Base-by-base conservation (phyloP, 768 basidiomycete genomes). In the Exsudoporus frostii region DNA sequence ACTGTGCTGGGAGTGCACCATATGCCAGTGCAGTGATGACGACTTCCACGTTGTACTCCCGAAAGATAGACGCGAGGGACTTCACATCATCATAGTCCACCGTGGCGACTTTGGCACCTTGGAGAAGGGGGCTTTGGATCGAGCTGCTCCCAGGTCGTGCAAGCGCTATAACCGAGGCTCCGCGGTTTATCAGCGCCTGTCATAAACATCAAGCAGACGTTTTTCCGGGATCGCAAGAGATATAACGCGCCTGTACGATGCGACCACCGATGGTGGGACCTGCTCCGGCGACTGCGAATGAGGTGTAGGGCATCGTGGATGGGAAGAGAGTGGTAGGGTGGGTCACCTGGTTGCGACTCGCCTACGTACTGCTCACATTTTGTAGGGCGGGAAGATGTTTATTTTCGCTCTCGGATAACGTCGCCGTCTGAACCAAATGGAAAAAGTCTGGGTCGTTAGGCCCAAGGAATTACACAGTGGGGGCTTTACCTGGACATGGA, bases 251-350 rank as follows among this genome's bases (percentile, higher is more conserved):
- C 59, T 64, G 60, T 11, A 65, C 68, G 48, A 73, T 72, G 14
- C 65, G 71, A 22, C 46, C 61, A 27, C 73, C 73, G 50, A 73
- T 63, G 36, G 64, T 69, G n/a, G 69, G 68, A 8, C 73, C 72
- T 10, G 70, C 65, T 8, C 72, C 73, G 15, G 57, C 66, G 37
- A 73, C 64, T 34, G 71, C 73, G 42, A 73, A 74, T 7, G 72
- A 73, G 24, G 60, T 65, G 60, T 67, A 70, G 25, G 63, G 47
- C 69, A 69, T 67, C 22, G 36, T 46, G 47, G 37, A 29, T 44
- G 53, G 42, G 38, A 47, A 19, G 43, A 5, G 4, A 22, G 27
- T n/a, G n/a, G 9, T 24, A 30, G 37, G 33, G 25, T 45, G 41
- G 13, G 34, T n/a, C n/a, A n/a, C n/a, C n/a, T 30, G n/a, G 17